Base-by-base conservation (phyloP, 352 stramenopile genomes). In the Phytophthora palmivora region DNA sequence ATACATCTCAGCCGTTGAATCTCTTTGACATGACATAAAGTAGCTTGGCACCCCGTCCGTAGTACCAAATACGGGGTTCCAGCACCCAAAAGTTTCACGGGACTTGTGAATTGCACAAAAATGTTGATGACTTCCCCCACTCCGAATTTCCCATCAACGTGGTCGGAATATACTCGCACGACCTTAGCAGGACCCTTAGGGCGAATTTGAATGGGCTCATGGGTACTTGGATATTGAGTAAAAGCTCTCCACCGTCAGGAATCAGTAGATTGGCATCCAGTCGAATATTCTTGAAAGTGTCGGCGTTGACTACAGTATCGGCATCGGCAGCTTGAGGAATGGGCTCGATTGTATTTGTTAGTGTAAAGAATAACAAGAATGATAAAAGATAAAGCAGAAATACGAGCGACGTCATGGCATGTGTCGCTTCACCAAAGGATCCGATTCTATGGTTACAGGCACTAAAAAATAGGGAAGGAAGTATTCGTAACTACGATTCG, bases 221-320 rank as follows among this genome's bases (percentile, higher is more conserved):
- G 72, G 83, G 81, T 7, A 94, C 79, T 59, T 92, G 55, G 30
- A 94, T 84, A 18, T 55, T 74, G 0, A 94, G 56, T 0, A 91
- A 66, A 18, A 94, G 46, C 63, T 91, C 83, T 12, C 83, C 69
- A 2, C 81, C 85, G 51, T 92, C 85, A 0, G 83, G 83, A 21
- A 94, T 92, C 43, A 79, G 62, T 6, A 94, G 52, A 33, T 92
- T 91, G 9, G 84, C 82, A 19, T 91, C 77, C 22, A 94, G 47
- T 9, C 76, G 82, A 19, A 94, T 63, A 24, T 80, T 68, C 72
- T 78, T 86, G 42, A 50, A 68, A 2, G 76, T 61, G 43, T 80
- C 61, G 28, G 60, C 52, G 34, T 89, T 81, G 15, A 89, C 74
- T 16, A 82, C 48, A 0, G 72, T 76, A 51, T 85, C 32, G 10